phyloP scores from a whole-genome alignment of 2,329 filamentous ascomycete genomes.

The Colletotrichum graminicola region DNA sequence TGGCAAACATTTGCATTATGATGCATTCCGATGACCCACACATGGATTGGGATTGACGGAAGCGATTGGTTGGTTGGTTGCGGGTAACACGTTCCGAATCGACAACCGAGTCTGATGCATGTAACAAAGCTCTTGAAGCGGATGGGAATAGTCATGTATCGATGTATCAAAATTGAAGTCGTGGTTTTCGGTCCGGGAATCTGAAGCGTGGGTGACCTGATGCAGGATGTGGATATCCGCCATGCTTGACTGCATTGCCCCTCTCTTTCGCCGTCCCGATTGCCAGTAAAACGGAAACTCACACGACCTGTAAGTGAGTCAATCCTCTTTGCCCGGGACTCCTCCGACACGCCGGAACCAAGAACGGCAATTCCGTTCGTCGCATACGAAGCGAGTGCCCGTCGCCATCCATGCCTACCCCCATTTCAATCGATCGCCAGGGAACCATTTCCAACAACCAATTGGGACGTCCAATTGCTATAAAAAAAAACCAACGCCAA shows the following conservation, averaged over 20 bases:
- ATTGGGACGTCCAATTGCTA: background rate
- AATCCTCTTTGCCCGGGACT: background rate
- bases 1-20: background rate
- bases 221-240: background rate
- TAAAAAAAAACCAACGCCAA: slow-evolving; percentile 10
- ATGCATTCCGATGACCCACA: background rate
- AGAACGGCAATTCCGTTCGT: background rate
- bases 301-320: background rate
- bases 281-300: background rate
- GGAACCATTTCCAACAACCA: background rate
- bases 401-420: background rate
- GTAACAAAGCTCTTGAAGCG: background rate
- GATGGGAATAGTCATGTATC: background rate
- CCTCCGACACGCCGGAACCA: background rate
- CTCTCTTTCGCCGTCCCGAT: no score
- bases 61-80: background rate
- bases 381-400: background rate
- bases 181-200: background rate
- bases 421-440: background rate
- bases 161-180: background rate
- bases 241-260: no score
- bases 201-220: background rate
- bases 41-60: background rate
- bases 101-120: background rate
- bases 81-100: background rate